phyloP scores from a whole-genome alignment of 352 stramenopile genomes.

The Pseudoperonospora humuli region DNA sequence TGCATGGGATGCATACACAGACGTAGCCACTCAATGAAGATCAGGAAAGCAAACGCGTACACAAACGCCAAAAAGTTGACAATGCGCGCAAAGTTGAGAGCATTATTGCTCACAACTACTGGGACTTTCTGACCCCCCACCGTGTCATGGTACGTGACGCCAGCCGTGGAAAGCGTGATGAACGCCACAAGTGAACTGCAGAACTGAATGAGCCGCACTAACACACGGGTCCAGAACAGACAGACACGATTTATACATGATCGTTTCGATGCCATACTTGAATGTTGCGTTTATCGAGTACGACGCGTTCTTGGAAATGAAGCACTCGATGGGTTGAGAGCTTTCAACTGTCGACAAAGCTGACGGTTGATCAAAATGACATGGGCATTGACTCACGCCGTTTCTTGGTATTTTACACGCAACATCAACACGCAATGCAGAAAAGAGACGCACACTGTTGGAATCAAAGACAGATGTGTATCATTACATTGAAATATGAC shows the following conservation, averaged over 20 bases:
- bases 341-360: too few species aligned
- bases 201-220: constrained; percentile 61
- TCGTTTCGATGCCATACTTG: constrained; percentile 5
- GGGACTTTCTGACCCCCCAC: constrained; percentile 25
- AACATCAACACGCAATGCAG: too few species aligned
- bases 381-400: too few species aligned
- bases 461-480: too few species aligned
- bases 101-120: constrained; percentile 43
- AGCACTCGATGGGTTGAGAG: too few species aligned
- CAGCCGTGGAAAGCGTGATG: constrained; percentile 41
- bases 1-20: constrained; percentile 36
- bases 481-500: too few species aligned
- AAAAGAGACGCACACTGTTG: too few species aligned
- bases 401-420: too few species aligned
- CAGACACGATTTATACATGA: constrained; percentile 3
- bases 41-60: constrained; percentile 49
- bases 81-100: constrained; percentile 42
- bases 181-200: constrained; percentile 43
- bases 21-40: constrained; percentile 38
- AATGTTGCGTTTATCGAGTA: neutral
- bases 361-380: too few species aligned
- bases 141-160: constrained; percentile 21
- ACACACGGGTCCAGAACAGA: constrained; percentile 26
- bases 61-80: constrained; percentile 61
- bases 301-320: constrained; percentile 7